These are phyloP conservation scores for Mycena latifolia DNA, from an alignment of 768 basidiomycete genomes.

Conservation along the genomic window DNA sequence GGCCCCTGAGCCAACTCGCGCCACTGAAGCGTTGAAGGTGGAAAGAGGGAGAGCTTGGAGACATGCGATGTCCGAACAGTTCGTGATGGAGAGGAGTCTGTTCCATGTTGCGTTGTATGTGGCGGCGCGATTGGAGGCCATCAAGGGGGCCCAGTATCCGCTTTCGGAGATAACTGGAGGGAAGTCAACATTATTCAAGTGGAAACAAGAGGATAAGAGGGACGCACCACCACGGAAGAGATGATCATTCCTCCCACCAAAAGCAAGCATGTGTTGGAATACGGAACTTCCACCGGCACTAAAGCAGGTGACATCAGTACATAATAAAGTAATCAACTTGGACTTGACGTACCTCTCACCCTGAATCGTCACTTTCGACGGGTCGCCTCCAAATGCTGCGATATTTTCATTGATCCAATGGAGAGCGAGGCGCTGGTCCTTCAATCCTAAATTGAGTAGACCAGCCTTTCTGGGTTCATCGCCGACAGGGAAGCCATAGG, in stretches of 20 bases:
- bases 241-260: slow-evolving; percentile 28
- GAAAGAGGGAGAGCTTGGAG: slow-evolving; percentile 29
- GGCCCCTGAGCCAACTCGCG: slow-evolving; percentile 28
- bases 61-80: slow-evolving; percentile 29
- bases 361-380: slow-evolving; percentile 28
- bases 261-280: slow-evolving; percentile 30
- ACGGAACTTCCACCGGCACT: slow-evolving; percentile 27
- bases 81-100: slow-evolving; percentile 30
- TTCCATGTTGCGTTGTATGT: slow-evolving; percentile 30
- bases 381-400: slow-evolving; percentile 27
- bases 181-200: slow-evolving; percentile 22
- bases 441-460: slow-evolving; percentile 31
- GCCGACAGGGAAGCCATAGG: slow-evolving; percentile 30
- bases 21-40: slow-evolving; percentile 28
- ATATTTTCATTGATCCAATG: slow-evolving; percentile 29
- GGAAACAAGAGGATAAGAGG: slow-evolving; percentile 26
- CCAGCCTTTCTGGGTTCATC: slow-evolving; percentile 26
- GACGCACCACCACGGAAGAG: slow-evolving; percentile 28
- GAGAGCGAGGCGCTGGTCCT: slow-evolving; percentile 28
- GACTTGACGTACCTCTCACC: slow-evolving; percentile 28
- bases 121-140: slow-evolving; percentile 29
- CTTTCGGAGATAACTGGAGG: slow-evolving; percentile 27
- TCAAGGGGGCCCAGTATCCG: slow-evolving; percentile 26
- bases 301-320: slow-evolving; percentile 22
- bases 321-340: slow-evolving; percentile 28